Evolutionary conservation across 192 early-diverging fungal species (phyloP), one percentile per base, ranked within the genome.

Genomic region (Coemansia sp.): DNA sequence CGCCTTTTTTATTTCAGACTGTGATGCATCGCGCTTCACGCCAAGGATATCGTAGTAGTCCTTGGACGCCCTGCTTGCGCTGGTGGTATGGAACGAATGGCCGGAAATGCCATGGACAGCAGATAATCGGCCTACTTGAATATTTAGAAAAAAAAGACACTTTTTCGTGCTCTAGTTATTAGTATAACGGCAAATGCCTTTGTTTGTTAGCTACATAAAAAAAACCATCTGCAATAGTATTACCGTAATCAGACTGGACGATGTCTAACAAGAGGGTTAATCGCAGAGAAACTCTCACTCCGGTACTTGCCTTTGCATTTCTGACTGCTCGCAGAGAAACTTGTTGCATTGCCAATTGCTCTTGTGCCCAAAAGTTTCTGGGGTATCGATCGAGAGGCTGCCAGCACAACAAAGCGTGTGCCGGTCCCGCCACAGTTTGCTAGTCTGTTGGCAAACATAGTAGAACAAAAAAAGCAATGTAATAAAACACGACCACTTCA

Each of bases 1-100:
- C 12, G 94, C 92, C 81, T 96, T 95, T 75, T 99, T 99, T 76
- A 99, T 96, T 53, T 99, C 95, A 33, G 79, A 61, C 39, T 89
- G 84, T 29, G 92, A 87, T 4, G 95, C 88, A 39, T 83, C 84
- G 66, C 92, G 93, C 28, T 81, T 74, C 3, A 97, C 91, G 0
- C 94, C 94, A 28, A 99, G 84, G 10, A 94, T 83, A 18, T 89
- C 84, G 81, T 98, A 99, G 40, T 87, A 88, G 72, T 98, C 93
- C 33, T 88, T 80, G 40, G 93, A 89, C 3, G 49, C 63, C 3
- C 39, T 45, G 21, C 18, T 9, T 8, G 25, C 21, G 9, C 56
- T 20, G 23, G 66, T 56, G 18, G 81, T 79, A 48, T 79, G 81
- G 51, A 83, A 79, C 16, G 58, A 46, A 28, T 73, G 81, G 20